Evolutionary conservation across 208 protist genomes (phyloP), one percentile per base, ranked within the genome.

Genomic region (Leishmania aethiopica): DNA sequence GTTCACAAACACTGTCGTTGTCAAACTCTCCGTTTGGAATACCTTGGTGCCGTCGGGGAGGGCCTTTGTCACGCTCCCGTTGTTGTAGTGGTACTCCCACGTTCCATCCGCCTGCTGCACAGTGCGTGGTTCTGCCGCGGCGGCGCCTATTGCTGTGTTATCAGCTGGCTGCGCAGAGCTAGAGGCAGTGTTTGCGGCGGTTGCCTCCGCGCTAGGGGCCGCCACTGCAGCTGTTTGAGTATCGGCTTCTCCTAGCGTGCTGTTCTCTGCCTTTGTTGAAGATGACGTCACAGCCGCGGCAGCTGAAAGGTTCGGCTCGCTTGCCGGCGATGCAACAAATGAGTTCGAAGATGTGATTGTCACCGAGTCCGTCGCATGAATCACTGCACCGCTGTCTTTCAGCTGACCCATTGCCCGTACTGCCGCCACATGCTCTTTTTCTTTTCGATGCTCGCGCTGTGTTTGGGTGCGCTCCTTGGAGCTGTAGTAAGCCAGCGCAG

Each of bases 1-100:
- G 82, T 96, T 89, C 7, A 86, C 37, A 66, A 83, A 92, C 37
- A 94, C 90, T 1, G 92, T 97, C 28, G 93, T 97, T 1, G 85
- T 94, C 45, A 96, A 55, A 5, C 86, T 80, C 13, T 85, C 75
- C 22, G 88, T 89, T 78, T 89, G 82, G 82, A 93, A 97, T 0
- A 95, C 84, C 72, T 92, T 86, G 32, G 88, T 95, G 10, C 94
- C 94, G 75, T 94, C 88, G 42, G 84, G 85, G 55, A 79, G 76
- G 3, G 92, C 80, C 28, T 90, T 79, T 1, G 92, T 95, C 32
- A 92, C 78, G 71, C 94, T 89, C 37, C 93, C 93, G 86, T 89
- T 96, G 62, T 66, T 64, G 89, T 96, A 97, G 22, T 78, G 71
- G 72, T 96, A 97, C 76, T 95, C 90, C 93, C 92, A 96, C 28